Evolutionary conservation across 139 green algal genomes (phyloP).

Genomic region (Spirogloea muscicola): DNA sequence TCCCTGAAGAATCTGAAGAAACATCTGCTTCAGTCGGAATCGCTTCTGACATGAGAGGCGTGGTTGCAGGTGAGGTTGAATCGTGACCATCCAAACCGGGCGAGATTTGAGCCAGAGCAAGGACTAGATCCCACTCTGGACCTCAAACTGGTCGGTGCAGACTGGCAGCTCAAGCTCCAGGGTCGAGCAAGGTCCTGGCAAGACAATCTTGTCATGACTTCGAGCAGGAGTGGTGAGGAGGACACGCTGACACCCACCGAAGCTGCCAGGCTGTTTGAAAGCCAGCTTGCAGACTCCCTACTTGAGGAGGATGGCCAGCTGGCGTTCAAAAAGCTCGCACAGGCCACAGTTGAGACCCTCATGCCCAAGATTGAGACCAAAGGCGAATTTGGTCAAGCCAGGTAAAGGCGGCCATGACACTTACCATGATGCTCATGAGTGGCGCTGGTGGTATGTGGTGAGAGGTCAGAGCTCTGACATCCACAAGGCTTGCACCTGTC

Average conservation of each 20-base stretch:
- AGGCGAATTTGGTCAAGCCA: constrained; percentile 77
- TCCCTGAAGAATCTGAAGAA: no score
- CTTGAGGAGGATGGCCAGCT: constrained; percentile 91
- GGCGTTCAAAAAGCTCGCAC: constrained; percentile 79
- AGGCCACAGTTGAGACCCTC: constrained; percentile 76
- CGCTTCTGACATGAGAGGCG: no score
- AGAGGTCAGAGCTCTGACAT: no score
- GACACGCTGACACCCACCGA: constrained; percentile 44
- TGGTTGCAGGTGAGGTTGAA: constrained; percentile 60
- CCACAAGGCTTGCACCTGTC: no score
- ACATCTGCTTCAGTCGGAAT: no score
- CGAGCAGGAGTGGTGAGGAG: not conserved
- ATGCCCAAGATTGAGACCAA: constrained; percentile 91
- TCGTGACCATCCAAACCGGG: constrained; percentile 76
- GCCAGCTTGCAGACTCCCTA: constrained; percentile 76
- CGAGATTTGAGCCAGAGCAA: constrained; percentile 69
- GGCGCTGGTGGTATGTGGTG: no score
- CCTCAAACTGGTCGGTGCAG: constrained; percentile 64
- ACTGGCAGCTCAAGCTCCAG: constrained; percentile 59
- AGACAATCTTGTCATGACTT: constrained; percentile 18
- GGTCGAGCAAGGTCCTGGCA: constrained; percentile 70
- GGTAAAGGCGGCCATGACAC: no score
- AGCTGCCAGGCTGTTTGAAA: constrained; percentile 87
- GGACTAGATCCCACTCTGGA: constrained; percentile 75
- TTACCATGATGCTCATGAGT: no score